Percentiles rank a stretch among this genome's conserved stretches.
These are phyloP conservation scores for Claviceps arundinis DNA, from an alignment of 2,329 filamentous ascomycete genomes.

Conservation along the genomic window DNA sequence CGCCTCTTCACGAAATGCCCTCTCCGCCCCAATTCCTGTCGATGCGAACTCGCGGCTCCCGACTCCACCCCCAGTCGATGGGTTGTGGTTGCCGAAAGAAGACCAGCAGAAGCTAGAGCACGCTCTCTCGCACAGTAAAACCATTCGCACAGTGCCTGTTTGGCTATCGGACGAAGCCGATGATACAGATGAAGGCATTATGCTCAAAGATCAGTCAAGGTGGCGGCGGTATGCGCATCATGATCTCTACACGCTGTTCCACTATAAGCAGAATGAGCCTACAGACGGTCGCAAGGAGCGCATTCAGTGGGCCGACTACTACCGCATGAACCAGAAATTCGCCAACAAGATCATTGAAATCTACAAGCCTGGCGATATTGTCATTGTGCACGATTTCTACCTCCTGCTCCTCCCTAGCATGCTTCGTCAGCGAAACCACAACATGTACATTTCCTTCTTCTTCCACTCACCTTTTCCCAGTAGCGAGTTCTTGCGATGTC, in stretches of 20 bases:
- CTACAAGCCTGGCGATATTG: constrained; percentile 85
- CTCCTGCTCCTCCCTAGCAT: constrained; percentile 81
- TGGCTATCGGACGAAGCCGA: constrained; percentile 76
- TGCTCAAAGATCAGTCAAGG: constrained; percentile 66
- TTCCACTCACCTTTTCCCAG: constrained; percentile 90
- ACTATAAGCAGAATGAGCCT: constrained; percentile 91
- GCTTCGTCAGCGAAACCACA: constrained; percentile 70
- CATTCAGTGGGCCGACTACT: constrained; percentile 83
- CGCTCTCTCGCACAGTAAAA: constrained; percentile 58
- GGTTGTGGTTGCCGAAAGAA: constrained; percentile 54
- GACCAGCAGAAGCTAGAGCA: constrained; percentile 63
- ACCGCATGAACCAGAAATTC: constrained; percentile 83
- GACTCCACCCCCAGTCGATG: constrained; percentile 49
- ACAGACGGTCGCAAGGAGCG: constrained; percentile 72
- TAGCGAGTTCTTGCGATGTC: constrained; percentile 84
- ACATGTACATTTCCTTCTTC: constrained; percentile 91
- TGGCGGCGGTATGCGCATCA: constrained; percentile 89
- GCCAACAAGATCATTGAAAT: constrained; percentile 77
- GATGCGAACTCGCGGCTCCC: constrained; percentile 43
- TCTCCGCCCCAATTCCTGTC: constrained; percentile 67
- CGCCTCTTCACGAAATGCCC: constrained; percentile 50
- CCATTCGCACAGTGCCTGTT: constrained; percentile 71
- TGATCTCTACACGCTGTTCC: constrained; percentile 83
- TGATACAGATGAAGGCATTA: constrained; percentile 50
- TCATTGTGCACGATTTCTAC: constrained; percentile 91